Base-by-base conservation (phyloP, 1,284 basidiomycete species). In the Xerocomus amazonicus region DNA sequence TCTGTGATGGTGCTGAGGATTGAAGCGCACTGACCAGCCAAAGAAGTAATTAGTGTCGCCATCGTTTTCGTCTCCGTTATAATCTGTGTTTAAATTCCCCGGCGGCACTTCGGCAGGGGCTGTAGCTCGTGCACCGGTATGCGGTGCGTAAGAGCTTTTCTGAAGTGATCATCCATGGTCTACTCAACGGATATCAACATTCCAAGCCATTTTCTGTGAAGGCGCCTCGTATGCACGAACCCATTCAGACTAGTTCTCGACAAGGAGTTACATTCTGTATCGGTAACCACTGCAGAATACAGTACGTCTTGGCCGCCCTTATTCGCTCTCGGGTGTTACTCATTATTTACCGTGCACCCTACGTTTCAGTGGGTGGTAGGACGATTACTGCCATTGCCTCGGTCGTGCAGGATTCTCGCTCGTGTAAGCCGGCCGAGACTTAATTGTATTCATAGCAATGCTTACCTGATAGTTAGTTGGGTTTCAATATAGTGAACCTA, bases 1-100 rank as follows among this genome's bases (percentile, higher is more conserved):
- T 70, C 66, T 66, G 68, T 67, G 65, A 66, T 67, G 68, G 63
- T 68, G 67, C 68, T 64, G 67, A 67, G 59, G 65, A 60, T 70
- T 65, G 59, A 59, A 46, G 62, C 68, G 64, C 67, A 63, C 60
- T 68, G 60, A 67, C 68, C 68, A 66, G 56, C 38, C 55, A 44
- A 57, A 43, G 48, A 51, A 34, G 53, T 50, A 60, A 58, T 57
- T 61, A 56, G 51, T 48, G 56, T 69, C 47, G 53, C 56, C 62
- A 51, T 56, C 43, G 0, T 42, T 58, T 60, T 46, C 0, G 9
- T 62, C 67, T 67, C 65, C 65, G 68, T 45, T 52, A 38, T 0
- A 60, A 69, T 53, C 65, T 55, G 3, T 48, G 13, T 45, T 57
- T 59, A 0, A 63, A 68, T 47, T 27, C 0, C 2, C 9, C 42